phyloP scores from a whole-genome alignment of 129 eudicot species.

The Flaveria bidentis region DNA sequence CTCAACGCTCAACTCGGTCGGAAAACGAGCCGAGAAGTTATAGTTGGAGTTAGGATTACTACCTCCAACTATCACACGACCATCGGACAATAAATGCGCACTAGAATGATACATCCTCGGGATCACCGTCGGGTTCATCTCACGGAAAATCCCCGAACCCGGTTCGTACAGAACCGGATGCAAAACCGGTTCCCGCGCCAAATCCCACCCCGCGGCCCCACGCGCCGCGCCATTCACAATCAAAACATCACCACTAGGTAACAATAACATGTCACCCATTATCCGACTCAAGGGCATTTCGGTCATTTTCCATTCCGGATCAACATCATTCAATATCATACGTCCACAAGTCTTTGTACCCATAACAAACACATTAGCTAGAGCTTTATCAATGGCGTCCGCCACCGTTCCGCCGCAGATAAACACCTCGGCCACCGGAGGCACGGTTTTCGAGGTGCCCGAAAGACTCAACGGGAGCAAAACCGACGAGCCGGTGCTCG shows the following conservation, averaged over 20 bases:
- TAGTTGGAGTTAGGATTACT: slow-evolving; percentile 47
- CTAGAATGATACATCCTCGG: slow-evolving; percentile 74
- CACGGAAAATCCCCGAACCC: slow-evolving; percentile 32
- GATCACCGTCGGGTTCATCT: slow-evolving; percentile 36
- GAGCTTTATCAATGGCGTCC: slow-evolving; percentile 39
- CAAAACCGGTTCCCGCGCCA: slow-evolving; percentile 48
- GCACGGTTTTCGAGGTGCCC: background rate
- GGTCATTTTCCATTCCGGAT: slow-evolving; percentile 61
- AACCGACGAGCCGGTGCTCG: slow-evolving; percentile 48
- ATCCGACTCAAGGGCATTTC: slow-evolving; percentile 59
- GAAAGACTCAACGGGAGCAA: slow-evolving; percentile 40
- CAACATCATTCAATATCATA: slow-evolving; percentile 44
- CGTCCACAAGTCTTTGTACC: slow-evolving; percentile 62
- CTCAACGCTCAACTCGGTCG: slow-evolving; percentile 52
- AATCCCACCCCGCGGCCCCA: slow-evolving; percentile 72
- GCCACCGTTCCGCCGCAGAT: slow-evolving; percentile 61
- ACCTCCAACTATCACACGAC: slow-evolving; percentile 67
- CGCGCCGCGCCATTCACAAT: slow-evolving; percentile 59
- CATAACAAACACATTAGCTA: slow-evolving; percentile 12
- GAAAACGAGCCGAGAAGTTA: slow-evolving; percentile 44
- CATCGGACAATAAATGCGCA: slow-evolving; percentile 59
- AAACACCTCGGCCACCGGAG: slow-evolving; percentile 42
- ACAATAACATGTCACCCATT: slow-evolving; percentile 76
- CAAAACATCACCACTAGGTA: slow-evolving; percentile 62
- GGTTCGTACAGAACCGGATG: slow-evolving; percentile 56